Evolutionary conservation across 2,329 filamentous ascomycete species (phyloP), one percentile per base, ranked within the genome.

Genomic region (Aureobasidium namibiae): DNA sequence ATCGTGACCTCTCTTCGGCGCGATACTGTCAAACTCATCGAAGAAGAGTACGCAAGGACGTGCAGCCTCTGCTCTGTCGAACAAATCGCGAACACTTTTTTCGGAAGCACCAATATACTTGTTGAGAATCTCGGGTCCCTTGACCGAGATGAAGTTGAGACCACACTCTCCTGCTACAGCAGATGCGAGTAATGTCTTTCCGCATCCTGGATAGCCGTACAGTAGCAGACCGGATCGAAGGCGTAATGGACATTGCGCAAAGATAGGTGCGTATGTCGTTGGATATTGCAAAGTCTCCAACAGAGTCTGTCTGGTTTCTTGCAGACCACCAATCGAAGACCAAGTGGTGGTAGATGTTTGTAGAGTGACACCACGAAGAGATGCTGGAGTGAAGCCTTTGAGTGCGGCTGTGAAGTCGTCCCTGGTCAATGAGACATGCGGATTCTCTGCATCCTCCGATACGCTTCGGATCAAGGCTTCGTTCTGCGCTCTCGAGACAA

Each of bases 91-190:
- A 7, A 99, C 92, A 62, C 86, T 91, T 79, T 99, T 99, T 69
- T 99, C 94, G 29, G 89, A 95, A 0, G 94, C 94, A 69, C 94
- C 94, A 61, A 99, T 99, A 72, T 99, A 99, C 75, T 99, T 99
- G 79, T 99, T 99, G 58, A 99, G 76, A 61, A 99, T 97, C 73
- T 99, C 95, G 0, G 94, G 94, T 0, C 94, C 94, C 75, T 99
- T 99, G 68, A 99, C 94, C 41, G 87, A 92, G 73, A 99, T 99
- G 74, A 99, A 99, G 73, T 99, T 99, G 62, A 99, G 84, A 0
- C 92, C 92, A 68, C 92, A 97, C 75, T 99, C 94, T 59, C 92
- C 92, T 13, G 95, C 94, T n/a, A 99, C 92, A 0, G 94, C 94
- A 60, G 90, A 95, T 21, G 95, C 94, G 10, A 99, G 83, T 9